These are phyloP conservation scores for Xylariomycetidae sp. DNA, from an alignment of 2,329 filamentous ascomycete genomes.

Conservation along the genomic window DNA sequence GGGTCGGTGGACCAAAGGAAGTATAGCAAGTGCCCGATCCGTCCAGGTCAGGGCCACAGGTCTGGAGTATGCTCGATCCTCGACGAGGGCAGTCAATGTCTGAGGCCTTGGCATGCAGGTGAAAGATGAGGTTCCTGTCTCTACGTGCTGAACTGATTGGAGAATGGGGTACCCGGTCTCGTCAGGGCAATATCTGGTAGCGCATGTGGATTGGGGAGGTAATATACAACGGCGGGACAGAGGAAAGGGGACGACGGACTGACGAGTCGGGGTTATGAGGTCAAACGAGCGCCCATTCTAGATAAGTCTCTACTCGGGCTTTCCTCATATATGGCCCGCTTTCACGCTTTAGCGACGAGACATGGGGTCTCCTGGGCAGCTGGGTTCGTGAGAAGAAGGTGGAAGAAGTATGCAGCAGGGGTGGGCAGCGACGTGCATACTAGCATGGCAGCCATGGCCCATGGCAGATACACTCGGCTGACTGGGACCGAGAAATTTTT, in stretches of 20 bases:
- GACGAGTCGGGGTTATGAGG: constrained; percentile 20
- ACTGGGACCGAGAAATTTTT: constrained; percentile 20
- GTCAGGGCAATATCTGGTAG: constrained; percentile 37
- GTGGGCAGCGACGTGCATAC: too few species aligned
- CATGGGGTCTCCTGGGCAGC: constrained; percentile 20
- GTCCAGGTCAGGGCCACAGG: constrained; percentile 26
- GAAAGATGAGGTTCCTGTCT: constrained; percentile 28
- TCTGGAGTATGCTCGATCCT: constrained; percentile 22
- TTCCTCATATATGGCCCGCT: constrained; percentile 24
- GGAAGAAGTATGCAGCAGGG: too few species aligned
- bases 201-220: constrained; percentile 37
- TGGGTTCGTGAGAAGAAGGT: constrained; percentile 13
- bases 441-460: too few species aligned
- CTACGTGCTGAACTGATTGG: constrained; percentile 32
- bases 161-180: constrained; percentile 27
- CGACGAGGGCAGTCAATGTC: constrained; percentile 25
- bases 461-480: constrained; percentile 13
- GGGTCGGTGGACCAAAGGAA: constrained; percentile 37
- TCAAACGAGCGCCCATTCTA: constrained; percentile 16
- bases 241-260: constrained; percentile 18
- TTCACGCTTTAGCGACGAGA: constrained; percentile 17
- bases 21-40: constrained; percentile 27
- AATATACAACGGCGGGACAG: constrained; percentile 36
- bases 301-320: constrained; percentile 17
- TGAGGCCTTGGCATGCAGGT: constrained; percentile 36